Percentiles rank a stretch among this genome's conserved stretches.
Evolutionary conservation across 2,329 filamentous ascomycete genomes (phyloP).

Genomic region (Pestalotiopsis fici): DNA sequence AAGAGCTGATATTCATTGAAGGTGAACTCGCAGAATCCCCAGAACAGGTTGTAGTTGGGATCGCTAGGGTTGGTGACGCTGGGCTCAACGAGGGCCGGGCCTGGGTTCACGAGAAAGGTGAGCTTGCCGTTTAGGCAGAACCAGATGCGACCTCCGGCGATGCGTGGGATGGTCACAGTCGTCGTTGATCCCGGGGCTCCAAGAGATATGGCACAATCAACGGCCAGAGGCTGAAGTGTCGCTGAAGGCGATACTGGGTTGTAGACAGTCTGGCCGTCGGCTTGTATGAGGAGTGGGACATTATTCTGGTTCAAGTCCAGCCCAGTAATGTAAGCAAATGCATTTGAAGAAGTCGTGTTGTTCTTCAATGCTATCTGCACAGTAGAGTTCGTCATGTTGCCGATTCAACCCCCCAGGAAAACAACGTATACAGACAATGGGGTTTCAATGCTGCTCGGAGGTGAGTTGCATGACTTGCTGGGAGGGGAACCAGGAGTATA

Average conservation of each 20-base stretch:
- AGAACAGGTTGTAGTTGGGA: conserved; percentile 60
- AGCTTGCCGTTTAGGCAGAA: conserved; percentile 63
- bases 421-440: background rate
- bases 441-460: background rate
- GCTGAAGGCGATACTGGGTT: conserved; percentile 60
- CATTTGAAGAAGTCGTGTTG: conserved; percentile 58
- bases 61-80: conserved; percentile 68
- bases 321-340: conserved; percentile 74
- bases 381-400: conserved; percentile 39
- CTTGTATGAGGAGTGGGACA: conserved; percentile 60
- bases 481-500: background rate
- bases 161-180: conserved; percentile 66
- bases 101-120: conserved; percentile 71
- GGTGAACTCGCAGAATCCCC: conserved; percentile 71
- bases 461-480: background rate
- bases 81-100: conserved; percentile 73
- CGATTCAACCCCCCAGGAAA: background rate
- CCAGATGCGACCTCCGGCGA: conserved; percentile 74
- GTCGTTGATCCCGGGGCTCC: conserved; percentile 61
- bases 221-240: conserved; percentile 50
- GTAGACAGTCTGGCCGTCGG: conserved; percentile 68
- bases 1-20: conserved; percentile 58
- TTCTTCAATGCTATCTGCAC: conserved; percentile 67
- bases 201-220: conserved; percentile 64
- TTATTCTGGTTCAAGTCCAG: conserved; percentile 60